Percentiles rank a stretch among this genome's conserved stretches.
Conservation (phyloP, 2,329 filamentous ascomycete species). For the Trichoderma guizhouense region DNA sequence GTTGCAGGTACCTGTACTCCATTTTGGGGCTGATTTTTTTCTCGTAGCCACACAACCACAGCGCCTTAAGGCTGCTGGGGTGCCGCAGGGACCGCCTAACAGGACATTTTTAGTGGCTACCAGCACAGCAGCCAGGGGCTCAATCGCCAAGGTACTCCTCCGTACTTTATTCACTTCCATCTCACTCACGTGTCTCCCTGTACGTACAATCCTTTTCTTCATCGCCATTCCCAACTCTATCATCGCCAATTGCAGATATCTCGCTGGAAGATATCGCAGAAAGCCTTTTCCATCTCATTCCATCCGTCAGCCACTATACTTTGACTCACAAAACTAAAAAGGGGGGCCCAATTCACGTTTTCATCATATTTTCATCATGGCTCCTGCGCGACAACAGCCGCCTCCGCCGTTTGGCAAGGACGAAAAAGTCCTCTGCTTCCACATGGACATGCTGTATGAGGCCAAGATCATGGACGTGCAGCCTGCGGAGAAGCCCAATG, state of each 20-base stretch:
- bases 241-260: neutral
- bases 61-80: neutral
- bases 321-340: neutral
- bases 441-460: conserved; percentile 95
- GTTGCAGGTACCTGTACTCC: neutral
- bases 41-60: neutral
- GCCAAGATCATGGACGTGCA: conserved; percentile 86
- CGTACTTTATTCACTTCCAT: conserved; percentile 9
- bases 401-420: conserved; percentile 64
- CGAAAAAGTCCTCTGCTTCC: conserved; percentile 94
- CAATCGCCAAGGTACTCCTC: neutral
- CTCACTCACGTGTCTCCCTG: conserved; percentile 17
- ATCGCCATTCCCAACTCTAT: neutral
- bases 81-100: neutral
- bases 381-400: conserved; percentile 40
- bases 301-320: neutral
- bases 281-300: neutral
- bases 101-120: neutral
- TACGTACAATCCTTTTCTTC: neutral
- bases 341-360: neutral
- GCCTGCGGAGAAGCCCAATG: conserved; percentile 63
- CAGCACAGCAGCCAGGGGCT: neutral
- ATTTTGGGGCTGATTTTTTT: neutral
- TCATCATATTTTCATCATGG: conserved; percentile 32
- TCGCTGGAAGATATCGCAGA: neutral